Base-by-base conservation (phyloP, 441 rosid species). In the Mallotus repandus region DNA sequence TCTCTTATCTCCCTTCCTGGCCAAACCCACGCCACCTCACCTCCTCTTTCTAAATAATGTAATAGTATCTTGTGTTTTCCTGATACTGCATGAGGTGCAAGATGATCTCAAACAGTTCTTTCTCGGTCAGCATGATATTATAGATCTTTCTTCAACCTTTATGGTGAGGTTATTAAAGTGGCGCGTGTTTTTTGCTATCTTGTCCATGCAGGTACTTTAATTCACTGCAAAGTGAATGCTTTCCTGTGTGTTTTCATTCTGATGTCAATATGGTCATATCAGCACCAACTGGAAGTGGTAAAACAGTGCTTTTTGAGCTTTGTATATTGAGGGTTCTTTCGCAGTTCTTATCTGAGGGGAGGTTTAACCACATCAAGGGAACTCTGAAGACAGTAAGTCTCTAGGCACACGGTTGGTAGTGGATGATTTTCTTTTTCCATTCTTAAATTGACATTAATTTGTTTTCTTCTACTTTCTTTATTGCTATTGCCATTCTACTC, bases 281-380 rank as follows among this genome's bases (percentile, higher is more conserved):
- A 5, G 98, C 99, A 15, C 99, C 99, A 6, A 93, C 99, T 63
- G 99, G 99, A 69, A 96, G 99, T 77, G 98, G 98, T 68, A 93
- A 96, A 82, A 93, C 99, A 1, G 97, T 89, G 18, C 97, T 96
- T 69, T 96, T 96, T 69, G 99, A 96, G 84, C 92, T 93, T 18
- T 89, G 97, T 83, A 87, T 93, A 73, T 74, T 93, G 82, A 91
- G 97, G 89, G 96, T 93, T 62, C 96, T 96, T 57, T 87, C 92
- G 2, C 88, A 84, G 79, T 92, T 89, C 81, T 75, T 96, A 65
- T 79, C 89, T 18, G 94, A 88, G 22, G 89, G 89, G 71, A 86
- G 76, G 74, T 89, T 93, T 81, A 77, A 70, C 60, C 99, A 85
- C 68, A 60, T 86, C 71, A 89, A 86, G 79, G 99, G 98, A 84